phyloP scores from a whole-genome alignment of 257 asterid species.

The Pogostemon cablin region DNA sequence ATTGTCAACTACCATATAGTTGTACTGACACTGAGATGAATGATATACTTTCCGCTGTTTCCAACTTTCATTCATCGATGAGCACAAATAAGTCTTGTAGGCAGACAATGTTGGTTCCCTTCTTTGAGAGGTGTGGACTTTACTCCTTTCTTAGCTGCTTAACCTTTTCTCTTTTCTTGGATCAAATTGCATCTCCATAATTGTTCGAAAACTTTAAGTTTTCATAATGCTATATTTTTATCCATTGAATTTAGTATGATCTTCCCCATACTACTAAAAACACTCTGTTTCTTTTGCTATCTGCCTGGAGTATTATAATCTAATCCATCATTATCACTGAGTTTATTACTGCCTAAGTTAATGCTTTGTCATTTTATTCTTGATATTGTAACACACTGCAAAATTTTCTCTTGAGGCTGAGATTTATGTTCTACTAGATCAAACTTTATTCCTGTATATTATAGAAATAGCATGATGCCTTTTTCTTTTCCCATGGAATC shows the following conservation, averaged over 20 bases:
- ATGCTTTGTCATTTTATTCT: background rate
- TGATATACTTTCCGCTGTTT: slow-evolving; percentile 52
- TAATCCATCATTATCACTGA: slow-evolving; percentile 1
- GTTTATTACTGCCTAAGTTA: background rate
- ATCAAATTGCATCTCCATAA: background rate
- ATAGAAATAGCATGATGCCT: background rate
- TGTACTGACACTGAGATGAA: slow-evolving; percentile 44
- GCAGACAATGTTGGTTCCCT: slow-evolving; percentile 83
- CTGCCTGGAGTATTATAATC: background rate
- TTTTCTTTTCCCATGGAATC: slow-evolving; percentile 12
- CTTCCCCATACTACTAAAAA: background rate
- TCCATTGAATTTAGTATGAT: background rate
- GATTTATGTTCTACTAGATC: background rate
- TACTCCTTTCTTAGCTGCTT: slow-evolving; percentile 1
- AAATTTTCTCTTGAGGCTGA: background rate
- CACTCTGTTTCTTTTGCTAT: background rate
- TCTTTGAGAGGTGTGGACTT: slow-evolving; percentile 71
- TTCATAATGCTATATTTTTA: background rate
- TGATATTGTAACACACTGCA: background rate
- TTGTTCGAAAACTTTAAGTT: background rate
- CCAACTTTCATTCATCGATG: slow-evolving; percentile 48
- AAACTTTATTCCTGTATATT: background rate
- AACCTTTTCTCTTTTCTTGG: background rate
- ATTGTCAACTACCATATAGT: slow-evolving; percentile 39
- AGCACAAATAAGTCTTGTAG: slow-evolving; percentile 50